Conservation (phyloP, 495 filamentous ascomycete species). For the Trichoderma virens region DNA sequence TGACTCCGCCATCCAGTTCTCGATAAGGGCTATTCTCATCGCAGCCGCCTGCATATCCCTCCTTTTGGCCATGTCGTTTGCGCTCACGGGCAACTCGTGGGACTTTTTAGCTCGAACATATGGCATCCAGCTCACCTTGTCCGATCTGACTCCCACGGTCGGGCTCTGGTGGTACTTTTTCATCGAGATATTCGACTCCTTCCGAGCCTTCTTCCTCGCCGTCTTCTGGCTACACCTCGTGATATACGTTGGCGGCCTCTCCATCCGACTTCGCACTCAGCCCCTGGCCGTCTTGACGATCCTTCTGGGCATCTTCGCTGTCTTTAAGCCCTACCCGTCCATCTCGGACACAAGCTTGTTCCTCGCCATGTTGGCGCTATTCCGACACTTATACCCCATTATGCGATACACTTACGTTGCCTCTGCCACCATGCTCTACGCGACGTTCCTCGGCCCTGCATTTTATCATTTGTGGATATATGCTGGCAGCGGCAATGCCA, state of each 20-base stretch:
- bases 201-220: slow-evolving; percentile 91
- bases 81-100: slow-evolving; percentile 72
- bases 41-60: slow-evolving; percentile 38
- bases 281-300: slow-evolving; percentile 78
- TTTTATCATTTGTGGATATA: slow-evolving; percentile 99
- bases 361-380: slow-evolving; percentile 75
- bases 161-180: slow-evolving; percentile 99
- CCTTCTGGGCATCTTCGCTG: slow-evolving; percentile 75
- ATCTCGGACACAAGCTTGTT: slow-evolving; percentile 81
- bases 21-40: slow-evolving; percentile 39
- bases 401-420: slow-evolving; percentile 92
- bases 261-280: slow-evolving; percentile 69
- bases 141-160: slow-evolving; percentile 89
- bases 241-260: slow-evolving; percentile 78
- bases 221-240: slow-evolving; percentile 96
- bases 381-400: slow-evolving; percentile 86
- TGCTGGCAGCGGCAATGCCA: slow-evolving; percentile 93
- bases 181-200: slow-evolving; percentile 98
- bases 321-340: slow-evolving; percentile 95
- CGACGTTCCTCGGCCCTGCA: slow-evolving; percentile 79
- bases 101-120: slow-evolving; percentile 85
- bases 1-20: slow-evolving; percentile 36
- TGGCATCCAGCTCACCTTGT: slow-evolving; percentile 81
- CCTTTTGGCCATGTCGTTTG: slow-evolving; percentile 62
- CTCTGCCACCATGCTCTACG: slow-evolving; percentile 73